phyloP scores from a whole-genome alignment of 2,329 filamentous ascomycete species.

The Allantophomopsis lycopodina region DNA sequence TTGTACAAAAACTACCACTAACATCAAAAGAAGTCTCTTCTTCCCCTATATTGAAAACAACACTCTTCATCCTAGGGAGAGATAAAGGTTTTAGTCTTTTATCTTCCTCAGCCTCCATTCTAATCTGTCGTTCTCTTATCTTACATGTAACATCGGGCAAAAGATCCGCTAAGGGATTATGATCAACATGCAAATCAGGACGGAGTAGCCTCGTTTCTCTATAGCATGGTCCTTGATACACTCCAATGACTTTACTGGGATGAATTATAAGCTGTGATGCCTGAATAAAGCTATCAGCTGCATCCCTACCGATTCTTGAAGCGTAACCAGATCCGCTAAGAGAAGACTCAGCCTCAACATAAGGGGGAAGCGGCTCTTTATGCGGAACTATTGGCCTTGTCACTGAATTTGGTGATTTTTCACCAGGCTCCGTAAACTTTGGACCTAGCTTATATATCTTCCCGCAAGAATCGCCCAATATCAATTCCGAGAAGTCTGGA shows the following conservation, averaged over 20 bases:
- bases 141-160: too few species aligned
- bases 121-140: too few species aligned
- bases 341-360: background rate
- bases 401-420: conserved; percentile 1
- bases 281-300: conserved; percentile 20
- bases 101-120: too few species aligned
- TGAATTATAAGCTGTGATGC: conserved; percentile 26
- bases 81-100: too few species aligned
- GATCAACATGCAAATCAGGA: too few species aligned
- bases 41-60: too few species aligned
- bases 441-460: conserved; percentile 40
- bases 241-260: conserved; percentile 34
- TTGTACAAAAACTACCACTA: too few species aligned
- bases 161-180: too few species aligned
- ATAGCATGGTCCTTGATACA: conserved; percentile 41
- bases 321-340: background rate
- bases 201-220: conserved; percentile 25
- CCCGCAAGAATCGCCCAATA: conserved; percentile 47
- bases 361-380: background rate
- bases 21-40: too few species aligned
- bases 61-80: too few species aligned
- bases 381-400: background rate
- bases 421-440: conserved; percentile 23
- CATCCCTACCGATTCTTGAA: conserved; percentile 5
- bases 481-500: conserved; percentile 36